These are phyloP conservation scores for Stylosanthes scabra DNA, from an alignment of 331 rosid genomes.

Conservation along the genomic window DNA sequence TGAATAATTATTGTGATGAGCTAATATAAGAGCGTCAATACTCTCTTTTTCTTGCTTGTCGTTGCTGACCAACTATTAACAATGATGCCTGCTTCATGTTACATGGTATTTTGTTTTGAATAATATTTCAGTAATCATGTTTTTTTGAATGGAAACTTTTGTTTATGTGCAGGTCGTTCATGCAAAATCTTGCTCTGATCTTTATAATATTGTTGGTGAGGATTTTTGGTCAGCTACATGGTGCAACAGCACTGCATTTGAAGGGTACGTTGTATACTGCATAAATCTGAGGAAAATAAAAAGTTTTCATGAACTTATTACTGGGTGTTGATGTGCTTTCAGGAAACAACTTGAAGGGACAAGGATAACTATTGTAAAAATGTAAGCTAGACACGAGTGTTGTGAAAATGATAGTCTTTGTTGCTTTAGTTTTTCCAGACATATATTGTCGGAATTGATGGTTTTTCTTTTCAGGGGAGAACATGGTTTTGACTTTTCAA, in stretches of 20 bases:
- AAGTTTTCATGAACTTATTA: conserved; percentile 39
- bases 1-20: neutral
- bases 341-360: conserved; percentile 98
- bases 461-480: conserved; percentile 60
- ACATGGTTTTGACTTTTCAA: conserved; percentile 82
- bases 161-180: conserved; percentile 61
- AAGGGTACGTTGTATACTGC: conserved; percentile 62
- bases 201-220: conserved; percentile 77
- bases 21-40: conserved; percentile 21
- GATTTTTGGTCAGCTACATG: conserved; percentile 92
- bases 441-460: conserved; percentile 22
- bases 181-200: conserved; percentile 85
- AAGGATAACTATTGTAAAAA: conserved; percentile 74
- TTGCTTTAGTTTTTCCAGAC: neutral
- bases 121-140: conserved; percentile 17
- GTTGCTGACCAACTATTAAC: conserved; percentile 3
- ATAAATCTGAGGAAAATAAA: conserved; percentile 6
- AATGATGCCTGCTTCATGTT: neutral
- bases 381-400: conserved; percentile 50
- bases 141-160: conserved; percentile 28
- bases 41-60: conserved; percentile 18
- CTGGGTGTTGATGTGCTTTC: conserved; percentile 47
- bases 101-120: conserved; percentile 6
- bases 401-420: conserved; percentile 31
- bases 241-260: conserved; percentile 89